phyloP scores from a whole-genome alignment of 2,329 filamentous ascomycete genomes.

The Pseudogymnoascus sp. region DNA sequence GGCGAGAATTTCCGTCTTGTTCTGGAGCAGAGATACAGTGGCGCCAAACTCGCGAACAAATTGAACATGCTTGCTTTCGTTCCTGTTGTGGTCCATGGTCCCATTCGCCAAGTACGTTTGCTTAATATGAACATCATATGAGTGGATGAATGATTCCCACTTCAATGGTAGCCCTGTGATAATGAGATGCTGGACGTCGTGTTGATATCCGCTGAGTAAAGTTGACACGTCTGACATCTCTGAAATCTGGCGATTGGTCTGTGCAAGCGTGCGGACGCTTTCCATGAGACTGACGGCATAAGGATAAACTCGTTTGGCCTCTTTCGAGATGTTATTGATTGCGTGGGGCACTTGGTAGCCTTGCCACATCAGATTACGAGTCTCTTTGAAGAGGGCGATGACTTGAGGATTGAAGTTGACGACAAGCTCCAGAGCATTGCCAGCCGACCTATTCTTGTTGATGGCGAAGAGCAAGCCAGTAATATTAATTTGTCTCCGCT shows the following conservation, averaged over 20 bases:
- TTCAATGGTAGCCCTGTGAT: conserved; percentile 80
- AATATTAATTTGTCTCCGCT: conserved; percentile 81
- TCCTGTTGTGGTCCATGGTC: conserved; percentile 52
- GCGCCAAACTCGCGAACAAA: conserved; percentile 92
- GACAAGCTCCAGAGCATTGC: conserved; percentile 76
- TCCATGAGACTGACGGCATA: conserved; percentile 98
- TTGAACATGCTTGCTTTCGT: conserved; percentile 89
- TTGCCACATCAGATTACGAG: conserved; percentile 90
- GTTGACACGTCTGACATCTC: conserved; percentile 83
- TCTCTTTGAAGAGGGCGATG: conserved; percentile 97
- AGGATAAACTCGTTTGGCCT: conserved; percentile 96
- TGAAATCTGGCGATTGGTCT: conserved; percentile 76
- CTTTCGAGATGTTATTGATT: conserved; percentile 92
- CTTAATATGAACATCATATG: conserved; percentile 82
- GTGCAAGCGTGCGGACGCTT: conserved; percentile 86
- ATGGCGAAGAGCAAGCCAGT: conserved; percentile 89
- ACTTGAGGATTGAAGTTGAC: conserved; percentile 98
- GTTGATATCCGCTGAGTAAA: conserved; percentile 82
- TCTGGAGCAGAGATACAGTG: conserved; percentile 79
- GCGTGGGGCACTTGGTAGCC: conserved; percentile 90
- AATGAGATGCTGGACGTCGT: conserved; percentile 78
- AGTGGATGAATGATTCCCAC: conserved; percentile 98
- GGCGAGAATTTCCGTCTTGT: conserved; percentile 72
- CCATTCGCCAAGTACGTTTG: conserved; percentile 51
- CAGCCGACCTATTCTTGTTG: conserved; percentile 77